Conservation (phyloP, 179 eudicot species). For the Carnegiea gigantea region DNA sequence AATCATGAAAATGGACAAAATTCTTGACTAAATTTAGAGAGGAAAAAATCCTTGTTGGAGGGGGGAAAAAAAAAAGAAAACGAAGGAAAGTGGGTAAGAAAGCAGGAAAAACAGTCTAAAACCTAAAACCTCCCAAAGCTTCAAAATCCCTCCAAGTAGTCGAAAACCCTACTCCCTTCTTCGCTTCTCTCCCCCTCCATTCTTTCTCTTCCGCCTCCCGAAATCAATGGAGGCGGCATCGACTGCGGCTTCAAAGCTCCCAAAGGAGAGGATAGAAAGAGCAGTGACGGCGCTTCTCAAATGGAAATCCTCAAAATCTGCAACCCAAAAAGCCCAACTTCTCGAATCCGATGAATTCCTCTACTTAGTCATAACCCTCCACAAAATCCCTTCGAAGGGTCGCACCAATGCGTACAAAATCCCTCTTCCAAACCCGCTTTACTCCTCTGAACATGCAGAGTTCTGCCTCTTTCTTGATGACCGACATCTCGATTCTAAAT, state of each 20-base stretch:
- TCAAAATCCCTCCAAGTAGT: too few relatives aligned
- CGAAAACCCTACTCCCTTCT: too few relatives aligned
- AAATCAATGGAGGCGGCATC: slow-evolving; percentile 19
- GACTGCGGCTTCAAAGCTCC: slow-evolving; percentile 17
- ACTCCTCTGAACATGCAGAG: slow-evolving; percentile 21
- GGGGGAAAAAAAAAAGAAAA: too few relatives aligned
- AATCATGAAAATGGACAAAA: too few relatives aligned
- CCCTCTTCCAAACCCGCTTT: slow-evolving; percentile 61
- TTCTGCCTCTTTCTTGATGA: slow-evolving; percentile 67
- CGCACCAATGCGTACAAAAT: slow-evolving; percentile 51
- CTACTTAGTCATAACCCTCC: slow-evolving; percentile 66
- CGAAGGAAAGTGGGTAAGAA: too few relatives aligned
- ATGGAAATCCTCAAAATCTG: slow-evolving; percentile 47
- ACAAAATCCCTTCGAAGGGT: slow-evolving; percentile 55
- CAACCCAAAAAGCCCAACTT: slow-evolving; percentile 36
- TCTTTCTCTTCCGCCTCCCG: background rate
- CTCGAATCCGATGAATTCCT: slow-evolving; percentile 55
- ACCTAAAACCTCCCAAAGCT: too few relatives aligned
- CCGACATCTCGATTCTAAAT: slow-evolving; percentile 28
- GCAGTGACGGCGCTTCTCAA: slow-evolving; percentile 60
- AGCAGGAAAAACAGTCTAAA: too few relatives aligned
- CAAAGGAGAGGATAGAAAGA: slow-evolving; percentile 21
- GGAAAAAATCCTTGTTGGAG: too few relatives aligned
- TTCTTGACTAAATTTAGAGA: too few relatives aligned
- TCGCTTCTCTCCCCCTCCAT: too few relatives aligned